Evolutionary conservation across 148 eudicot species (phyloP).

Genomic region (Persicaria tinctoria): DNA sequence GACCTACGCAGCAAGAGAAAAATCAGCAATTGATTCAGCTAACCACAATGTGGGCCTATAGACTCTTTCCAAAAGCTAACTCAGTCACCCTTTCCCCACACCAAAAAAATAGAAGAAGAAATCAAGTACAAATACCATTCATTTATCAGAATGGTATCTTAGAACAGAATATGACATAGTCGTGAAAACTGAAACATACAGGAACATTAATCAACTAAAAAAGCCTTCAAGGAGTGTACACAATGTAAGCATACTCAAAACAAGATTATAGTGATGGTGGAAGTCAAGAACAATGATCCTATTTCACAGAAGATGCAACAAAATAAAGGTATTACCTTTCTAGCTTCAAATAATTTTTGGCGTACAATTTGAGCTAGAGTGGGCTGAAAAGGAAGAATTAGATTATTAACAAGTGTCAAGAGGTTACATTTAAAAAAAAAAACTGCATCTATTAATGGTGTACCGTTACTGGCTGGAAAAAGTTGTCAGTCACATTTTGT

Average conservation of each 20-base stretch:
- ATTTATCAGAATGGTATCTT: background rate
- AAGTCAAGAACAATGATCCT: background rate
- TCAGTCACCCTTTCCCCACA: background rate
- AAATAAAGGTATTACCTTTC: slow-evolving; percentile 51
- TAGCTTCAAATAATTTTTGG: slow-evolving; percentile 90
- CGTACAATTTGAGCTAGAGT: slow-evolving; percentile 80
- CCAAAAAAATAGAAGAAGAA: background rate
- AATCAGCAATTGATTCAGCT: background rate
- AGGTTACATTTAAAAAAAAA: background rate
- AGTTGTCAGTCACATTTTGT: slow-evolving; percentile 80
- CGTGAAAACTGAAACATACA: background rate
- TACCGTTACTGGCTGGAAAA: slow-evolving; percentile 88
- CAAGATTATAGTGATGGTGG: background rate
- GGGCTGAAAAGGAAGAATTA: slow-evolving; percentile 45
- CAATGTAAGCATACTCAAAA: background rate
- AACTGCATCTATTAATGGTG: background rate
- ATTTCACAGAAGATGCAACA: slow-evolving; percentile 1
- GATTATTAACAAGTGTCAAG: background rate
- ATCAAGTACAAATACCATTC: background rate
- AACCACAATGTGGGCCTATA: background rate
- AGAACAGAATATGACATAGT: background rate
- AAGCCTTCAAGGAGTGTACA: background rate
- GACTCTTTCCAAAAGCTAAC: background rate
- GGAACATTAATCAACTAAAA: background rate
- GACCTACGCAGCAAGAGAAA: background rate